phyloP scores from a whole-genome alignment of 192 early-diverging fungal species.

The Thoreauomyces humboldtii region DNA sequence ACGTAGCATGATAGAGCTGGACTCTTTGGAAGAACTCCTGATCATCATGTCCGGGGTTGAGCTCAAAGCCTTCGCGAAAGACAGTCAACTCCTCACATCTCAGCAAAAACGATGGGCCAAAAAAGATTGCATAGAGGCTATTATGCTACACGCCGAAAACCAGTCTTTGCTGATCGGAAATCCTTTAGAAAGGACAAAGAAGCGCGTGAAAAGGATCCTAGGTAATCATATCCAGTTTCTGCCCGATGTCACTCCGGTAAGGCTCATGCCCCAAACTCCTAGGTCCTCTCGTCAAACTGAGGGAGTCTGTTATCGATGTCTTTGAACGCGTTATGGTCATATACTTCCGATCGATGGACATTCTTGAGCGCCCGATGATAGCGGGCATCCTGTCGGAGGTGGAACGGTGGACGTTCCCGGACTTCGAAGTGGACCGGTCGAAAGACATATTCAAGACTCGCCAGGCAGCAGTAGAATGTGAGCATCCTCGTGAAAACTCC shows the following conservation, averaged over 20 bases:
- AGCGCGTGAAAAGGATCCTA: conserved; percentile 7
- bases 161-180: conserved; percentile 15
- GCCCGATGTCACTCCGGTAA: not conserved
- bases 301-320: not conserved
- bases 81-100: not conserved
- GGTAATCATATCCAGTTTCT: not conserved
- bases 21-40: not conserved
- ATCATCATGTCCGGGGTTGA: conserved; percentile 2
- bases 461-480: conserved; percentile 8
- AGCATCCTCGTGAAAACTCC: no score
- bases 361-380: conserved; percentile 19
- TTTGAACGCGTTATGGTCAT: conserved; percentile 28
- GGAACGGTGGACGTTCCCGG: conserved; percentile 18
- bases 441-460: conserved; percentile 5
- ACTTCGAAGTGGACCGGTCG: conserved; percentile 7
- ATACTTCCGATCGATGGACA: conserved; percentile 23
- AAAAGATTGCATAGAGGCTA: conserved; percentile 1
- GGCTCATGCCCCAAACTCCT: no score
- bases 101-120: not conserved
- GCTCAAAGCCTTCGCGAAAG: conserved; percentile 9
- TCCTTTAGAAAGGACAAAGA: not conserved
- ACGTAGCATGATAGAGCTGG: not conserved
- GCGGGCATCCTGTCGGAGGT: conserved; percentile 22
- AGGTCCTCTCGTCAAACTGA: conserved; percentile 15
- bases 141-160: conserved; percentile 3